Base-by-base conservation (phyloP, 495 filamentous ascomycete species). In the Paragyromitra xinjiangensis region DNA sequence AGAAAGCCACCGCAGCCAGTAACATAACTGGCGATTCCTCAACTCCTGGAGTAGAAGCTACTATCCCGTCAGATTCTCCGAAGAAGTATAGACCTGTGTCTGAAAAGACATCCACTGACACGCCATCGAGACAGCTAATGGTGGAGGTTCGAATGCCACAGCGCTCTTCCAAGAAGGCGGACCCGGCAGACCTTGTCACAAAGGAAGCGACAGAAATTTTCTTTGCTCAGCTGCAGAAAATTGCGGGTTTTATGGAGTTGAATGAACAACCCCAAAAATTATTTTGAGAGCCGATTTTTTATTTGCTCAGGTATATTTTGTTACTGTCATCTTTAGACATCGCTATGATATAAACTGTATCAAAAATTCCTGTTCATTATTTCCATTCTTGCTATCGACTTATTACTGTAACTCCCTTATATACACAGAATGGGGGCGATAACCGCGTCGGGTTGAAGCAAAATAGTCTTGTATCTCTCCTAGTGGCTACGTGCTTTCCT, bases 81-180 rank as follows among this genome's bases (percentile, higher is more conserved):
- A 73, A 66, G 40, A 61, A 34, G 68, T 26, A 50, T 29, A 71
- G 6, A 19, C 3, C 26, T 24, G 3, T 6, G 3, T 19, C 45
- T 11, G 59, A 55, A 74, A 61, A 74, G 26, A 6, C 5, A 12
- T 8, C 24, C 26, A 11, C 22, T 19, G 69, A 65, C 34, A 77
- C 74, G 44, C 69, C 69, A 40, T 73, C 69, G 14, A 77, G 74
- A 26, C 40, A 77, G 42, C 16, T 77, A 7, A 73, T 77, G 74
- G 62, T 77, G 3, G 74, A 77, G 51, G 74, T 77, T 6, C 74
- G 74, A 14, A 12, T 77, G 16, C 74, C 74, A 16, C 74, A 65
- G n/a, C 74, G 69, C 26, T 29, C 61, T 11, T 37, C 24, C 2
- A 64, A 59, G 1, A 64, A 63, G 16, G 8, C 37, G 9, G 62